A percentile compares a stretch with the other conserved stretches of the same genome.
Evolutionary conservation across 2,329 filamentous ascomycete species (phyloP).

Genomic region (Thyridium curvatum): DNA sequence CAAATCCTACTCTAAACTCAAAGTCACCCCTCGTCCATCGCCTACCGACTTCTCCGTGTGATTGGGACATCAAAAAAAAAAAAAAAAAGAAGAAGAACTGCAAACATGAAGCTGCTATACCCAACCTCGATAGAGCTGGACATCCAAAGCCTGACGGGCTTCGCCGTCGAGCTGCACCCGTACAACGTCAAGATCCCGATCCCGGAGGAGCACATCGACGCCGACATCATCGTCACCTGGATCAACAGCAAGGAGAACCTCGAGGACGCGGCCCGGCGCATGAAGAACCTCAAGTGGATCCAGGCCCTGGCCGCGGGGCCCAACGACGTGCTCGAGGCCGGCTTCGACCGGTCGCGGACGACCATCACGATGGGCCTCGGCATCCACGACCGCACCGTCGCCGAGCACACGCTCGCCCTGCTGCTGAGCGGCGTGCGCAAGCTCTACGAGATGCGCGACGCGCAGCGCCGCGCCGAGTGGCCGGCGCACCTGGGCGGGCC

Average conservation of each 20-base stretch:
- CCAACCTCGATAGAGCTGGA: slow-evolving; percentile 17
- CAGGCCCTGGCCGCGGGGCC: slow-evolving; percentile 42
- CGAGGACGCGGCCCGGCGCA: slow-evolving; percentile 31
- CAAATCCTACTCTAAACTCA: too few species aligned
- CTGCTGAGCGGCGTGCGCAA: slow-evolving; percentile 28
- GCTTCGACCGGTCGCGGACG: slow-evolving; percentile 31
- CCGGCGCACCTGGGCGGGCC: slow-evolving; percentile 38
- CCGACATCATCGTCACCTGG: slow-evolving; percentile 40
- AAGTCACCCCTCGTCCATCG: too few species aligned
- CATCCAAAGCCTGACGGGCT: slow-evolving; percentile 12
- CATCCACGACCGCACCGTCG: slow-evolving; percentile 40
- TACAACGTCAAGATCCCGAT: slow-evolving; percentile 36
- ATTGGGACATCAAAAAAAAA: too few species aligned
- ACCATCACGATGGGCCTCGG: slow-evolving; percentile 37
- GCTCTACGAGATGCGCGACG: slow-evolving; percentile 39
- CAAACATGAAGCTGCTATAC: slow-evolving; percentile 16
- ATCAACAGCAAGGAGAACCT: slow-evolving; percentile 34
- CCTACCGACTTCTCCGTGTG: too few species aligned
- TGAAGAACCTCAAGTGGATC: slow-evolving; percentile 40
- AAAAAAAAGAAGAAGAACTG: too few species aligned
- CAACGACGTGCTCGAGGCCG: slow-evolving; percentile 41
- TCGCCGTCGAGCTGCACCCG: slow-evolving; percentile 18
- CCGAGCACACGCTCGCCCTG: slow-evolving; percentile 39
- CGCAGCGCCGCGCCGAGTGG: slow-evolving; percentile 35
- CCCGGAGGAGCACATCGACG: slow-evolving; percentile 35